Percentiles rank a stretch among this genome's conserved stretches.
Evolutionary conservation across 1,284 basidiomycete species (phyloP).

Genomic region (Malassezia cuniculi): DNA sequence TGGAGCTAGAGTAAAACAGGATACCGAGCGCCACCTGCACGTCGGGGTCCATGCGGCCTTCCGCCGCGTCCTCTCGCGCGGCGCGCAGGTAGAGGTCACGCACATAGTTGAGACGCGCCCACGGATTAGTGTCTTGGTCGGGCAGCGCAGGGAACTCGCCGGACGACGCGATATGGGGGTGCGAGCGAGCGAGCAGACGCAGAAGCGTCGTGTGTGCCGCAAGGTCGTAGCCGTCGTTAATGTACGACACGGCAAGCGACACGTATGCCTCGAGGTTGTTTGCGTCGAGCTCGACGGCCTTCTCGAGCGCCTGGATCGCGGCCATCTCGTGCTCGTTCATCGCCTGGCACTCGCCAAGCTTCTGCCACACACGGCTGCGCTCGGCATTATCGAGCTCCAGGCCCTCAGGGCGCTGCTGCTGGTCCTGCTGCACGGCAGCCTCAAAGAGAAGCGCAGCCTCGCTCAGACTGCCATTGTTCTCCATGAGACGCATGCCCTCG

Average conservation of each 20-base stretch:
- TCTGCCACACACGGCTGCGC: conserved; percentile 74
- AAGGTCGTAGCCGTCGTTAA: conserved; percentile 84
- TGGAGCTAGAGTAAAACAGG: conserved; percentile 71
- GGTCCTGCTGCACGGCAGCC: conserved; percentile 53
- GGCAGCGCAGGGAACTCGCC: conserved; percentile 48
- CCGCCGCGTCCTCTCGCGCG: conserved; percentile 54
- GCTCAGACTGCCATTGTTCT: conserved; percentile 64
- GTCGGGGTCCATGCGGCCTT: conserved; percentile 66
- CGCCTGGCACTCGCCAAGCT: conserved; percentile 80
- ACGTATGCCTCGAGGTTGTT: conserved; percentile 53
- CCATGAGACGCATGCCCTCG: conserved; percentile 55
- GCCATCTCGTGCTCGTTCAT: conserved; percentile 72
- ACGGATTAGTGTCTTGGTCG: conserved; percentile 52
- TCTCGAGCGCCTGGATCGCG: conserved; percentile 52
- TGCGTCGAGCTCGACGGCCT: conserved; percentile 54
- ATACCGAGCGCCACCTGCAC: conserved; percentile 88
- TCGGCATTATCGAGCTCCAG: conserved; percentile 54
- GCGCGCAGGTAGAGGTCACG: conserved; percentile 74
- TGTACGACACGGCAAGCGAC: conserved; percentile 79
- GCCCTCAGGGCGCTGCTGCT: conserved; percentile 49
- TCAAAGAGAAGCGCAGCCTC: conserved; percentile 74
- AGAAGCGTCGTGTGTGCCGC: conserved; percentile 77
- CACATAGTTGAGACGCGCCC: conserved; percentile 71
- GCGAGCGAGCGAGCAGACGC: conserved; percentile 67
- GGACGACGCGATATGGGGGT: conserved; percentile 55